Evolutionary conservation across 202 grass and related monocot genomes (phyloP), one percentile per base, ranked within the genome.

Genomic region (Schoenoplectus triqueter): DNA sequence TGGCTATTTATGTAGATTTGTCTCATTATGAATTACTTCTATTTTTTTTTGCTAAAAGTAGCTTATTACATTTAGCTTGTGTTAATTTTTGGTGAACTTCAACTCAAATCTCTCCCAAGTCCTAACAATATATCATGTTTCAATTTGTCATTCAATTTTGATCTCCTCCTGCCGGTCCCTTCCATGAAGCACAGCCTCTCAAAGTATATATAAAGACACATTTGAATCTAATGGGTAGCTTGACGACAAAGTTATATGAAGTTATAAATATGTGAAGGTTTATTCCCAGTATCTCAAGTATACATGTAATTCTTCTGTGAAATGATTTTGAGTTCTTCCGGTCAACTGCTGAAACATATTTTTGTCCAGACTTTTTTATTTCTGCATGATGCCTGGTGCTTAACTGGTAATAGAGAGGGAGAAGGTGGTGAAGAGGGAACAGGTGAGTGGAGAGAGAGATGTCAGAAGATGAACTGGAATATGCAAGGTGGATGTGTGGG

Each of bases 401-500:
- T 78, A 60, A 41, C 20, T 17, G 22, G 13, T 44, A 78, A 15
- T 86, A 85, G 69, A 75, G 83, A 22, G 83, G 47, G 9, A 69
- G 45, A 56, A 66, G 47, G 31, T 50, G 64, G 69, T 65, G 22
- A n/a, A 20, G 31, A 63, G 15, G 66, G 59, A 18, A 56, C 41
- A 21, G n/a, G 80, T 40, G 61, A 59, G 44, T 10, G 17, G 56
- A 60, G 81, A 84, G 49, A 70, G 61, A 31, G 31, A 31, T 31
- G 88, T 73, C 88, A 39, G 81, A 74, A 74, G 85, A 87, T 55
- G 88, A 90, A 55, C 81, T 49, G 52, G 85, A 90, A 76, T 71
- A 85, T 41, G 55, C 88, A 66, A 89, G 90, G 64, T 98, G 95
- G 95, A 93, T 95, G 91, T 98, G 95, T 64, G 90, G 92, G 51